Conservation (phyloP, 2,329 filamentous ascomycete genomes). For the Lecanicillium sp. region DNA sequence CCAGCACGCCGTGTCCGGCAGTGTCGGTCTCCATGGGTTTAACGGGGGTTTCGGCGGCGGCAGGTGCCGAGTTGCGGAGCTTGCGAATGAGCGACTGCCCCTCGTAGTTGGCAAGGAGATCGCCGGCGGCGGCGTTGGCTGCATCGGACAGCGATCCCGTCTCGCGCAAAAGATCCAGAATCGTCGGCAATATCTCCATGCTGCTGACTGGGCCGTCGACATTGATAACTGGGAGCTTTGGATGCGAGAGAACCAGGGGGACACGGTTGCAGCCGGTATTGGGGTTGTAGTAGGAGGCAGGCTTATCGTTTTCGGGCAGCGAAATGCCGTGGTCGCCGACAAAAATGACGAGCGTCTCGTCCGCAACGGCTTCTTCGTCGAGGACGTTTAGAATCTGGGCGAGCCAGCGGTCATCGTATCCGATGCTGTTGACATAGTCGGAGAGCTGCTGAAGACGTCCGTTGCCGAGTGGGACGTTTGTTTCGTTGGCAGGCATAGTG, state of each 20-base stretch:
- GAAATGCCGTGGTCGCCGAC: conserved; percentile 25
- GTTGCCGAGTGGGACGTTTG: conserved; percentile 18
- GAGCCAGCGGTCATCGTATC: conserved; percentile 25
- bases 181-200: conserved; percentile 24
- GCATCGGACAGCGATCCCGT: conserved; percentile 22
- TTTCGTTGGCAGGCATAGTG: conserved; percentile 18
- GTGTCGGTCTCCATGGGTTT: conserved; percentile 3
- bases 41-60: conserved; percentile 6
- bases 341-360: conserved; percentile 24
- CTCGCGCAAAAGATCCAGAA: conserved; percentile 25
- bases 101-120: conserved; percentile 24
- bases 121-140: conserved; percentile 17
- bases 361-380: conserved; percentile 22
- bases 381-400: conserved; percentile 20
- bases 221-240: conserved; percentile 21
- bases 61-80: conserved; percentile 8
- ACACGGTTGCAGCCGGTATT: conserved; percentile 24
- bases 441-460: conserved; percentile 16
- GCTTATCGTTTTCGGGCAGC: conserved; percentile 21
- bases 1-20: conserved; percentile 15
- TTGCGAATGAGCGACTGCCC: conserved; percentile 26
- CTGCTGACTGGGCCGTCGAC: conserved; percentile 22
- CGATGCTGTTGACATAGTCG: conserved; percentile 24
- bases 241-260: conserved; percentile 24
- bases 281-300: conserved; percentile 24